A percentile compares a stretch with the other conserved stretches of the same genome.
Evolutionary conservation across 768 basidiomycete genomes (phyloP).

Genomic region (Psilocybe cyanescens): DNA sequence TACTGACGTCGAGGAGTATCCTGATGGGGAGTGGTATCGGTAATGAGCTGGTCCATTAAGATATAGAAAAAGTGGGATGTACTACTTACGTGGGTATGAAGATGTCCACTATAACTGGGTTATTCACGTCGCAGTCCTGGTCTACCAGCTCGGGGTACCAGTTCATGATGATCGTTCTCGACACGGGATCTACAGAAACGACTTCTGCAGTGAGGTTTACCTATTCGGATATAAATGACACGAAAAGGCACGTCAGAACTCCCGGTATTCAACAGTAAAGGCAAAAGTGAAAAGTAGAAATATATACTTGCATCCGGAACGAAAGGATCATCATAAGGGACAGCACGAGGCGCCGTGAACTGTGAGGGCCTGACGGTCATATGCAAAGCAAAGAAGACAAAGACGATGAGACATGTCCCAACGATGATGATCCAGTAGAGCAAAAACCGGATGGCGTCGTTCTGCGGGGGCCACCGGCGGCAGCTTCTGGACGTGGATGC

Average conservation of each 20-base stretch:
- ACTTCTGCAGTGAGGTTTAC: conserved; percentile 9
- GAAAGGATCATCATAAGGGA: not conserved
- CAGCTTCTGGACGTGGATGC: no score
- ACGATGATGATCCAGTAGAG: not conserved
- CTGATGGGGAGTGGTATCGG: not conserved
- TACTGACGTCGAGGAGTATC: conserved; percentile 2
- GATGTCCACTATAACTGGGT: not conserved
- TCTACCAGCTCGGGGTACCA: conserved; percentile 10
- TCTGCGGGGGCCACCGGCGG: not conserved
- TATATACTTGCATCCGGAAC: not conserved
- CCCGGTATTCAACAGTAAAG: not conserved
- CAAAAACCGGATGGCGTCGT: not conserved
- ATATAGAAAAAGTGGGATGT: no score
- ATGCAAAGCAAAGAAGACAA: conserved; percentile 1
- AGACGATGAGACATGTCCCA: not conserved
- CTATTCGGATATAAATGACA: not conserved
- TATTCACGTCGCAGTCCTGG: not conserved
- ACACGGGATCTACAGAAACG: conserved; percentile 13
- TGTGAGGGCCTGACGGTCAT: not conserved
- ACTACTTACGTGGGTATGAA: conserved; percentile 5
- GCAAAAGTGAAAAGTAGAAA: not conserved
- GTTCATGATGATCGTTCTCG: conserved; percentile 12
- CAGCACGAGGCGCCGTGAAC: not conserved
- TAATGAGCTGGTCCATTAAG: not conserved
- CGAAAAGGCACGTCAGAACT: no score